A percentile compares a stretch with the other conserved stretches of the same genome.
These are phyloP conservation scores for Keqinozyma sinolaborantium DNA, from an alignment of 1,139 yeast species.

Conservation along the genomic window DNA sequence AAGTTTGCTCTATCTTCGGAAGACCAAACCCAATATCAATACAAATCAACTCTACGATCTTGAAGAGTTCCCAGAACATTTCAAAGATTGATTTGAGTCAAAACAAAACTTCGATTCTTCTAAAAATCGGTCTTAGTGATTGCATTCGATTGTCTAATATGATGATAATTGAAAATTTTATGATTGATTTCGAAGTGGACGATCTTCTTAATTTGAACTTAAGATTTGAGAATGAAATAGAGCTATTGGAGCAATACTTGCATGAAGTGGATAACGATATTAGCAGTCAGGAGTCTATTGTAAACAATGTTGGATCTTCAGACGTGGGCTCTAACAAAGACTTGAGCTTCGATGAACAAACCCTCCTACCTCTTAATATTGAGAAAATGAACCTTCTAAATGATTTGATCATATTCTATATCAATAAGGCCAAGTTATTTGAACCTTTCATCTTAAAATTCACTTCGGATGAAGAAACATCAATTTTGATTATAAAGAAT, in stretches of 20 bases:
- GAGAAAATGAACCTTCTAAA: conserved; percentile 35
- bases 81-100: conserved; percentile 19
- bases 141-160: conserved; percentile 47
- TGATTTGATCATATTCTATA: conserved; percentile 44
- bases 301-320: conserved; percentile 1
- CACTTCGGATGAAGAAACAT: conserved; percentile 23
- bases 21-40: conserved; percentile 56
- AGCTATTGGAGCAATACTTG: conserved; percentile 20
- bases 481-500: conserved; percentile 21
- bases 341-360: conserved; percentile 13
- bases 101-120: conserved; percentile 23
- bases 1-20: conserved; percentile 50
- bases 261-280: conserved; percentile 11
- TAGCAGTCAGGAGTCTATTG: background rate
- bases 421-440: conserved; percentile 49
- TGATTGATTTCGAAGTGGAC: conserved; percentile 39
- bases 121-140: conserved; percentile 48
- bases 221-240: conserved; percentile 40
- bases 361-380: conserved; percentile 24
- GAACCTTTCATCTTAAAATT: conserved; percentile 48
- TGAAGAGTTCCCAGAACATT: conserved; percentile 18
- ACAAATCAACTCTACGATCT: conserved; percentile 38
- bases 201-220: conserved; percentile 38
- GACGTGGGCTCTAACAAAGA: conserved; percentile 10
- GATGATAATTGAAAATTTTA: conserved; percentile 51